These are phyloP conservation scores for Aspergillus novofumigatus DNA, from an alignment of 2,329 filamentous ascomycete species.

Conservation along the genomic window DNA sequence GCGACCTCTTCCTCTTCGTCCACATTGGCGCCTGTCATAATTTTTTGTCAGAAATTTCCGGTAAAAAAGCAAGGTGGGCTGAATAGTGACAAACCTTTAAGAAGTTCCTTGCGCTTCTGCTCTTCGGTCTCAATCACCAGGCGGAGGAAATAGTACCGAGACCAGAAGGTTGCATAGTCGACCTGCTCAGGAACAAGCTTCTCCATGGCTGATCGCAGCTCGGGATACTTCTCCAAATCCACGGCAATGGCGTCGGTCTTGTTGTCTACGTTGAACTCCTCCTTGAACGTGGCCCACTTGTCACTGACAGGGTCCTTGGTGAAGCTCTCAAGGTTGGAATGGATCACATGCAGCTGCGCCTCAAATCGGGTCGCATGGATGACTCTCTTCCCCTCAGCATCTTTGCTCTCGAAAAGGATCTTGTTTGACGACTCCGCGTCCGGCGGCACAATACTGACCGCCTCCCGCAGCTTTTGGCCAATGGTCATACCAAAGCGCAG, in stretches of 20 bases:
- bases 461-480: slow-evolving; percentile 82
- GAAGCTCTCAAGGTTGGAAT: slow-evolving; percentile 78
- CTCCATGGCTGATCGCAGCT: slow-evolving; percentile 87
- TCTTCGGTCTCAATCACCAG: slow-evolving; percentile 93
- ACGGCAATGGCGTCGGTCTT: slow-evolving; percentile 79
- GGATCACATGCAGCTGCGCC: slow-evolving; percentile 91
- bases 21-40: slow-evolving; percentile 35
- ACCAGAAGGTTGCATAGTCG: slow-evolving; percentile 89
- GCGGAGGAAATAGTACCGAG: slow-evolving; percentile 88
- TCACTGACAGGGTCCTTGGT: slow-evolving; percentile 71
- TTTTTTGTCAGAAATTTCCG: slow-evolving; percentile 4
- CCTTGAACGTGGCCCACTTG: slow-evolving; percentile 70
- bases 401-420: slow-evolving; percentile 90
- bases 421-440: slow-evolving; percentile 50
- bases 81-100: slow-evolving; percentile 66
- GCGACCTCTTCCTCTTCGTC: slow-evolving; percentile 68
- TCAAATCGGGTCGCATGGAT: slow-evolving; percentile 94
- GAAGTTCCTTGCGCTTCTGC: slow-evolving; percentile 76
- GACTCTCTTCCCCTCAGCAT: slow-evolving; percentile 81
- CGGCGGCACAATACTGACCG: slow-evolving; percentile 80
- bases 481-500: slow-evolving; percentile 88
- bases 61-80: not conserved
- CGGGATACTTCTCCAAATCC: slow-evolving; percentile 81
- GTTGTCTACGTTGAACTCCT: slow-evolving; percentile 71
- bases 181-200: slow-evolving; percentile 89